These are phyloP conservation scores for Beta lomatogona DNA, from an alignment of 179 eudicot species.

Conservation along the genomic window DNA sequence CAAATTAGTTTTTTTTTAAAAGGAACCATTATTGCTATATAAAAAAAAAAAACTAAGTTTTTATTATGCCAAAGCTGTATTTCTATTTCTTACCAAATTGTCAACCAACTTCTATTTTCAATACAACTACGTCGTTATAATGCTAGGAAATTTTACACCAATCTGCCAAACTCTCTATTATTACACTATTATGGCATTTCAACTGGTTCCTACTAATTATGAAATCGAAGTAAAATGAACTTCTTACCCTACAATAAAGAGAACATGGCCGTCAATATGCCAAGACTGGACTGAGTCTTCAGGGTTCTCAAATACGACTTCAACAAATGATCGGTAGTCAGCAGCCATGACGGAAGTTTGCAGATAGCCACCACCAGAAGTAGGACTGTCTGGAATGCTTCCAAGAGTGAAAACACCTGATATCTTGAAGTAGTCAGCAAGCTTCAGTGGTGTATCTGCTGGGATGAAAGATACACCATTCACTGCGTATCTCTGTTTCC, in stretches of 20 bases:
- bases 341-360: constrained; percentile 48
- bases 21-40: no score
- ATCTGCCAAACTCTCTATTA: no score
- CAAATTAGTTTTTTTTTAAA: no score
- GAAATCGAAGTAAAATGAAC: background rate
- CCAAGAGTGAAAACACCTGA: constrained; percentile 40
- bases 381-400: constrained; percentile 45
- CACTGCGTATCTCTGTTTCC: constrained; percentile 41
- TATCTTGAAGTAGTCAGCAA: constrained; percentile 44
- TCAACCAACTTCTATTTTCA: no score
- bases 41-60: no score
- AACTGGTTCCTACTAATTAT: no score
- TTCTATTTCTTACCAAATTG: no score
- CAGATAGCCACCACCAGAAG: constrained; percentile 25
- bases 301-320: constrained; percentile 41
- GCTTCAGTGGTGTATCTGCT: constrained; percentile 44
- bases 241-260: constrained; percentile 42
- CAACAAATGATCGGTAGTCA: constrained; percentile 39
- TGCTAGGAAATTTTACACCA: no score
- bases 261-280: constrained; percentile 41
- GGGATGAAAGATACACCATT: constrained; percentile 38
- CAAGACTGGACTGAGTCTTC: constrained; percentile 40
- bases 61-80: no score
- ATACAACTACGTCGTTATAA: no score
- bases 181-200: no score